Evolutionary conservation across 805 yeast genomes (phyloP).

Genomic region (Yarrowia porcina): DNA sequence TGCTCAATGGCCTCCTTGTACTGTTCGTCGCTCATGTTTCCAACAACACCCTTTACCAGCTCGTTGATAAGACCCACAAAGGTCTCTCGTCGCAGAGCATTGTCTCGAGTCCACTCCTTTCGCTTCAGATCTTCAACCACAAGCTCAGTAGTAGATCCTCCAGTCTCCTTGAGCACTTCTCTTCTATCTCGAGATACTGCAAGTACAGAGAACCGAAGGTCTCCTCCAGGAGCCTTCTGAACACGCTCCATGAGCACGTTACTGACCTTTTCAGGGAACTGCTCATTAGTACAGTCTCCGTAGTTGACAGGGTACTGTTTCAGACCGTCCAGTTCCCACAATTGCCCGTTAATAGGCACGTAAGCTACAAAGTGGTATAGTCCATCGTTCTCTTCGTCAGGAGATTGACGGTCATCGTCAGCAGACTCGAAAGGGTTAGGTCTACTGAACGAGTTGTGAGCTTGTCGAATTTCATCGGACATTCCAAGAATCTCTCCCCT

Average conservation of each 20-base stretch:
- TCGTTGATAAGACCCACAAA: constrained; percentile 51
- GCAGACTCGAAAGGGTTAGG: constrained; percentile 46
- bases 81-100: constrained; percentile 52
- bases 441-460: constrained; percentile 60
- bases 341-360: constrained; percentile 43
- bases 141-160: constrained; percentile 40
- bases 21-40: constrained; percentile 29
- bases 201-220: constrained; percentile 54
- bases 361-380: constrained; percentile 62
- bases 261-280: constrained; percentile 46
- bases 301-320: constrained; percentile 55
- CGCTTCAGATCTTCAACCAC: constrained; percentile 48
- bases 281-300: constrained; percentile 43
- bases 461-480: constrained; percentile 52
- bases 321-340: constrained; percentile 64
- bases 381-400: constrained; percentile 47
- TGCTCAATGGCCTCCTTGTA: constrained; percentile 27
- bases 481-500: constrained; percentile 61
- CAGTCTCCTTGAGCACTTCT: constrained; percentile 39
- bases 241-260: constrained; percentile 49
- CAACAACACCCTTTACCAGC: constrained; percentile 45
- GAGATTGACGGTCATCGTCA: constrained; percentile 28
- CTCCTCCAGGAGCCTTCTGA: constrained; percentile 45
- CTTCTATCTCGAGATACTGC: constrained; percentile 54
- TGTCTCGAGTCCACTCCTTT: constrained; percentile 52